Conservation (phyloP, 2,329 filamentous ascomycete species). For the Fusarium lyarnte region DNA sequence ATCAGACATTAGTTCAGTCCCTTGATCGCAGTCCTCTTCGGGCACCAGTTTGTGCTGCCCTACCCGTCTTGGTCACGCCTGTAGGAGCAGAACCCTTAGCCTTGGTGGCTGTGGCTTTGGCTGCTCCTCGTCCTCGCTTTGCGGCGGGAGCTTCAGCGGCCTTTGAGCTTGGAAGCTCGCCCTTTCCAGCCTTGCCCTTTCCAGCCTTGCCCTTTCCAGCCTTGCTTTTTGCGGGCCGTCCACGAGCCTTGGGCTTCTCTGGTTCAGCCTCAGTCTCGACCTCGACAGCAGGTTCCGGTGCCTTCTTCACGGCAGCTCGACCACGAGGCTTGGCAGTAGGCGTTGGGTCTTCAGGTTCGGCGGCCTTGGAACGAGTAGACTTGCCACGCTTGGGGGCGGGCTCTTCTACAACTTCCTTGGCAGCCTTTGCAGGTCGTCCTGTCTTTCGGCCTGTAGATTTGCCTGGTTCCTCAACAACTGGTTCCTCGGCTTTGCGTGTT, state of each 20-base stretch:
- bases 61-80: constrained; percentile 34
- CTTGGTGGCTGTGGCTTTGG: constrained; percentile 8
- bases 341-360: background rate
- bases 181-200: constrained; percentile 40
- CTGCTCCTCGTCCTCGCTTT: constrained; percentile 27
- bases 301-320: constrained; percentile 14
- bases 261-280: background rate
- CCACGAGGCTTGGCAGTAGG: constrained; percentile 21
- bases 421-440: constrained; percentile 21
- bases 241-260: constrained; percentile 30
- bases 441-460: constrained; percentile 5
- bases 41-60: constrained; percentile 23
- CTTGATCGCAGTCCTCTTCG: constrained; percentile 34
- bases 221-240: constrained; percentile 30
- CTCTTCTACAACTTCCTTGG: constrained; percentile 9
- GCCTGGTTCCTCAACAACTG: background rate
- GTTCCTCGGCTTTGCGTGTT: constrained; percentile 18
- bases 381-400: constrained; percentile 17
- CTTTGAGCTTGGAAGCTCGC: constrained; percentile 35
- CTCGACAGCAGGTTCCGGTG: background rate
- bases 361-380: constrained; percentile 15
- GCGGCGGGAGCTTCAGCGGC: background rate
- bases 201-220: constrained; percentile 4
- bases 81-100: constrained; percentile 20
- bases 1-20: constrained; percentile 5